Percentiles rank a stretch among this genome's conserved stretches.
Conservation (phyloP, 768 basidiomycete species). For the Botryobasidium botryosum region DNA sequence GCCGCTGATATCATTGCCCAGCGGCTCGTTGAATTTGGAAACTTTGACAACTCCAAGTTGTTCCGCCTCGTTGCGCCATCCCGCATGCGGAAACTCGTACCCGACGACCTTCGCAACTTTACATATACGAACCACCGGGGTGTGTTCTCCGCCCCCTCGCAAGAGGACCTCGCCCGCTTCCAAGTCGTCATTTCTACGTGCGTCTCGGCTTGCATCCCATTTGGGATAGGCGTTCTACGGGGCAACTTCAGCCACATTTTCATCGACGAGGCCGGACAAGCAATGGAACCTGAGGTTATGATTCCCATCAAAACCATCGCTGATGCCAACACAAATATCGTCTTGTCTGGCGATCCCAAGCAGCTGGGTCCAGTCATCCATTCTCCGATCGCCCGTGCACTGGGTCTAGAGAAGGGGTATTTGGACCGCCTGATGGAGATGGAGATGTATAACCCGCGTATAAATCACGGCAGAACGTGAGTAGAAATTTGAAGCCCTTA, state of each 20-base stretch:
- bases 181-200: conserved; percentile 44
- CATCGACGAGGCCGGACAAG: conserved; percentile 49
- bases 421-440: conserved; percentile 41
- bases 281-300: conserved; percentile 39
- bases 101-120: conserved; percentile 24
- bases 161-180: conserved; percentile 25
- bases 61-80: conserved; percentile 41
- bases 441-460: conserved; percentile 17
- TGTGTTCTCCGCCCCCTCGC: conserved; percentile 28
- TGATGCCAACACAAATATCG: conserved; percentile 33
- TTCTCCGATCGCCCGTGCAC: conserved; percentile 34
- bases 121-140: conserved; percentile 26
- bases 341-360: conserved; percentile 54
- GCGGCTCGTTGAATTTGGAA: conserved; percentile 5
- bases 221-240: conserved; percentile 29
- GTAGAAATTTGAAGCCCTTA: conserved; percentile 2
- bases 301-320: conserved; percentile 45
- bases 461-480: conserved; percentile 13
- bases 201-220: conserved; percentile 32
- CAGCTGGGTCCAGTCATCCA: conserved; percentile 55
- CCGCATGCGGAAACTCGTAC: conserved; percentile 24
- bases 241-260: conserved; percentile 49
- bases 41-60: conserved; percentile 21
- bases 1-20: conserved; percentile 10
- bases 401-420: conserved; percentile 44